phyloP scores from a whole-genome alignment of 1,284 basidiomycete species.

The Cutaneotrichosporon daszewskae region DNA sequence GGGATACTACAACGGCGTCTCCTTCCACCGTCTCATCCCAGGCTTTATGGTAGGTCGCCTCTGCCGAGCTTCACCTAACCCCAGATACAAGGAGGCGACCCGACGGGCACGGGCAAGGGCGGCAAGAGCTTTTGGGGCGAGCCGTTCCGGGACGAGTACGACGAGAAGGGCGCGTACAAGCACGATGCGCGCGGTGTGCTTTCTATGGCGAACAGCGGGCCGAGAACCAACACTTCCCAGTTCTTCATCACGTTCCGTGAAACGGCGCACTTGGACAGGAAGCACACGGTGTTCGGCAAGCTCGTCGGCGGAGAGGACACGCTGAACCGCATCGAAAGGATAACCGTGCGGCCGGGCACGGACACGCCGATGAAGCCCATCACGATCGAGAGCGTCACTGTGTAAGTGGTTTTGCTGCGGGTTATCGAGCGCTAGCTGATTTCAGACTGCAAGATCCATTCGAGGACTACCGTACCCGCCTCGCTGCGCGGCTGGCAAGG shows the following conservation, averaged over 20 bases:
- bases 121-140: conserved; percentile 93
- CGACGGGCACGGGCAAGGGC: conserved; percentile 89
- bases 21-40: conserved; percentile 88
- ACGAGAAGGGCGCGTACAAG: conserved; percentile 73
- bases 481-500: conserved; percentile 43
- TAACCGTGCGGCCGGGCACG: conserved; percentile 73
- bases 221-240: conserved; percentile 61
- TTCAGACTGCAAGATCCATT: conserved; percentile 50
- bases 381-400: conserved; percentile 48
- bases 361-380: conserved; percentile 81
- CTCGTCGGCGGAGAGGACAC: conserved; percentile 91
- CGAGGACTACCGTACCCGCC: conserved; percentile 45
- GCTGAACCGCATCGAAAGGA: conserved; percentile 71
- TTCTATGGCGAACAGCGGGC: conserved; percentile 87
- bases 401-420: conserved; percentile 26
- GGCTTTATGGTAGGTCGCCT: conserved; percentile 81
- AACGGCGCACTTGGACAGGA: conserved; percentile 62
- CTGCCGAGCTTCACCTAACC: neutral
- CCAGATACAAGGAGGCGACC: conserved; percentile 91
- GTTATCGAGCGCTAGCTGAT: neutral
- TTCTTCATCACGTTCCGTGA: conserved; percentile 83
- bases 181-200: conserved; percentile 73
- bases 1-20: conserved; percentile 76
- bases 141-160: conserved; percentile 88
- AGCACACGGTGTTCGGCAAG: conserved; percentile 90